phyloP scores from a whole-genome alignment of 2,329 filamentous ascomycete genomes.

The Orbilia javanica region DNA sequence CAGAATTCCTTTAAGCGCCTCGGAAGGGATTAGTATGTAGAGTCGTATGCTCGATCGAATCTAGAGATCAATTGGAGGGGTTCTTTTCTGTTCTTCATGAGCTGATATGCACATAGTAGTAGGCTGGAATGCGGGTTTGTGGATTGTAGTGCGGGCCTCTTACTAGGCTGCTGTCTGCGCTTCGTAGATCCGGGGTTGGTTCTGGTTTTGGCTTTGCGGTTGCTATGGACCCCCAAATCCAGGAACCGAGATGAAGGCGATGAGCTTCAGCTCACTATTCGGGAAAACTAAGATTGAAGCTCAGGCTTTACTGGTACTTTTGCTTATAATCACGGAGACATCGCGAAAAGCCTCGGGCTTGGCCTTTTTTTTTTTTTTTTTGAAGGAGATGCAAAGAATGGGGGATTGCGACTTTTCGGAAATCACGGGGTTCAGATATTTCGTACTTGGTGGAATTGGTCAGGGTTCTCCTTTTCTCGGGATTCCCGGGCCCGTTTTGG shows the following conservation, averaged over 20 bases:
- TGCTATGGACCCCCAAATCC: conserved; percentile 31
- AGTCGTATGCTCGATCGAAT: neutral
- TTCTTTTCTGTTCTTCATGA: neutral
- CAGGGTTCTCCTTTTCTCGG: conserved; percentile 28
- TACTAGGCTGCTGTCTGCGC: conserved; percentile 8
- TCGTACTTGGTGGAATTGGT: neutral
- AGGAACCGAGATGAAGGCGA: neutral
- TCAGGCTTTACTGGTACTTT: neutral
- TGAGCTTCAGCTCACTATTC: conserved; percentile 22
- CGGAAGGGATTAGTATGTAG: neutral
- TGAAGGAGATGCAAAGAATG: conserved; percentile 21
- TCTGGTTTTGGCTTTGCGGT: too few relatives aligned
- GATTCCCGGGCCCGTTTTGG: conserved; percentile 37
- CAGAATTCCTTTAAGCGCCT: conserved; percentile 11
- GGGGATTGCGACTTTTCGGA: conserved; percentile 4
- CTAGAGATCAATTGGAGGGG: conserved; percentile 15
- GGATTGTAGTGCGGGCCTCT: neutral
- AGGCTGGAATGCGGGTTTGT: conserved; percentile 11
- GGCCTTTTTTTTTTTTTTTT: neutral
- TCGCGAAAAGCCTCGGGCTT: conserved; percentile 25
- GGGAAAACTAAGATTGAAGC: conserved; percentile 9
- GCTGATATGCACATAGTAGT: neutral
- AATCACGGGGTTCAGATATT: conserved; percentile 19
- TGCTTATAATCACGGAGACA: conserved; percentile 22
- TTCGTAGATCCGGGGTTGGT: conserved; percentile 19